These are phyloP conservation scores for Exsudoporus frostii DNA, from an alignment of 768 basidiomycete species.

Conservation along the genomic window DNA sequence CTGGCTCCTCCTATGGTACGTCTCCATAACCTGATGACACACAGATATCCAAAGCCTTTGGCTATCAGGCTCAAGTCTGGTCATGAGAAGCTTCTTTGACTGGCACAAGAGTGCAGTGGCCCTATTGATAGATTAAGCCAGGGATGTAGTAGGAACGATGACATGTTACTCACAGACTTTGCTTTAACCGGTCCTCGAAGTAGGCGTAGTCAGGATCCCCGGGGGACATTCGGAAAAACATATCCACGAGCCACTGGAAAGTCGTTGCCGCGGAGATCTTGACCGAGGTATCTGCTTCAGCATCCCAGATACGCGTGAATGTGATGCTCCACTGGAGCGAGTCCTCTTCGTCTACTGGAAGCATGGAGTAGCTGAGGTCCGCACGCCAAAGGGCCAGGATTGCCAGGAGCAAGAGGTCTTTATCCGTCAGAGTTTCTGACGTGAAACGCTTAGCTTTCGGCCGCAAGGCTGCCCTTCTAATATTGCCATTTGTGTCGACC, in stretches of 20 bases:
- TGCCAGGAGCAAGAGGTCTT: conserved; percentile 66
- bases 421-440: conserved; percentile 59
- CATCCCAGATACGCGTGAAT: conserved; percentile 55
- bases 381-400: conserved; percentile 69
- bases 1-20: conserved; percentile 48
- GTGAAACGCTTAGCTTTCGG: conserved; percentile 61
- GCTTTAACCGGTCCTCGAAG: conserved; percentile 44
- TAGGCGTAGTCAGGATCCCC: conserved; percentile 36
- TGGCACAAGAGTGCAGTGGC: conserved; percentile 40
- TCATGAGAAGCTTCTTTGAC: conserved; percentile 53
- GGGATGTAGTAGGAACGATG: background rate
- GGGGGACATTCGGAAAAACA: conserved; percentile 42
- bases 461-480: conserved; percentile 49
- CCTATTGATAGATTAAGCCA: conserved; percentile 8
- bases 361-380: conserved; percentile 52
- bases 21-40: conserved; percentile 55
- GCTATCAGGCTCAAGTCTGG: conserved; percentile 56
- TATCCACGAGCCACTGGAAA: conserved; percentile 43
- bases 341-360: conserved; percentile 39
- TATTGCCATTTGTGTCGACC: conserved; percentile 52
- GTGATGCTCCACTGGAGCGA: conserved; percentile 46
- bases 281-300: conserved; percentile 59
- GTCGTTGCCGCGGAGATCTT: conserved; percentile 58
- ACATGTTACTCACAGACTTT: conserved; percentile 41
- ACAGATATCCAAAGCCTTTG: conserved; percentile 71